Percentiles rank a stretch among this genome's conserved stretches.
phyloP scores from a whole-genome alignment of 2,329 filamentous ascomycete genomes.

The Dactylellina leptospora region DNA sequence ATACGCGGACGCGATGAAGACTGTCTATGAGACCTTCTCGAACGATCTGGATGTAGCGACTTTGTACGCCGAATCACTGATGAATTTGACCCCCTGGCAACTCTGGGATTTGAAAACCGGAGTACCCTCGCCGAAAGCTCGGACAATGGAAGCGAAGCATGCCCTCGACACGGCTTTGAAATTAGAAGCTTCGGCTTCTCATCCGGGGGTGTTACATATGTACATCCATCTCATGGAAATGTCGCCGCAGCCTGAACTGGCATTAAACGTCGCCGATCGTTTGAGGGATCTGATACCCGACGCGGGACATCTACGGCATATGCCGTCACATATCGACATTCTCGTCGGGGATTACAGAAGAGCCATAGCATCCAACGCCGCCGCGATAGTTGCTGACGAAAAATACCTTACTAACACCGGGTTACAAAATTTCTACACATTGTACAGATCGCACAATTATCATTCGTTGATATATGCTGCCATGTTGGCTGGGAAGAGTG shows the following conservation, averaged over 20 bases:
- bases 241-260: conserved; percentile 72
- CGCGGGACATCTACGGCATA: conserved; percentile 75
- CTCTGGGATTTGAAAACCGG: conserved; percentile 71
- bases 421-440: conserved; percentile 75
- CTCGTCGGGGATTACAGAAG: conserved; percentile 75
- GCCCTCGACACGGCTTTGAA: conserved; percentile 70
- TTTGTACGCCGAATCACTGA: conserved; percentile 71
- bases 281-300: conserved; percentile 74
- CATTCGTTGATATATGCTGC: conserved; percentile 80
- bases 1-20: conserved; percentile 71
- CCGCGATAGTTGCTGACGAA: conserved; percentile 74
- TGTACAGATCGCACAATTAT: conserved; percentile 78
- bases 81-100: conserved; percentile 73
- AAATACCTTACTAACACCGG: conserved; percentile 70
- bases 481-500: conserved; percentile 76
- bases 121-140: conserved; percentile 66
- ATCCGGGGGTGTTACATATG: conserved; percentile 76
- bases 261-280: conserved; percentile 69
- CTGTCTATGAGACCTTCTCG: conserved; percentile 65
- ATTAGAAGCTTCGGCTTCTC: conserved; percentile 63
- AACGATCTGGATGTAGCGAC: conserved; percentile 71
- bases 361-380: conserved; percentile 73
- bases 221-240: conserved; percentile 84
- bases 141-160: conserved; percentile 68
- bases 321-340: conserved; percentile 80